These are phyloP conservation scores for Scytalidium sp. DNA, from an alignment of 2,329 filamentous ascomycete genomes.

Conservation along the genomic window DNA sequence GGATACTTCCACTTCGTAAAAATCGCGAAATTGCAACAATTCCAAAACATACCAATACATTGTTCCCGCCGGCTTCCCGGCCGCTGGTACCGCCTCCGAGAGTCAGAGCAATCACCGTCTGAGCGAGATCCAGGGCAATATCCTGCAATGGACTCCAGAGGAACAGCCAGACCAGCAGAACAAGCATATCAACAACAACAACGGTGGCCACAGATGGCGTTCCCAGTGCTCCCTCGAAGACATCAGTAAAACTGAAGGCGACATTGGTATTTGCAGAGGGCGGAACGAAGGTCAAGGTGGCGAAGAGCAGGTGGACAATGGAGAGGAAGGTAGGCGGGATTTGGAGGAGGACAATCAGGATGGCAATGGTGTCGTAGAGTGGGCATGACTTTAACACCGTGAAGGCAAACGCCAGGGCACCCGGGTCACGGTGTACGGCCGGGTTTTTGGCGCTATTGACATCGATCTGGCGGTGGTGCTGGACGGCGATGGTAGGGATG, in stretches of 20 bases:
- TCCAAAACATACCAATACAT: conserved; percentile 67
- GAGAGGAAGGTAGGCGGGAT: conserved; percentile 85
- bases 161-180: conserved; percentile 82
- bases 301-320: conserved; percentile 87
- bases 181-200: conserved; percentile 77
- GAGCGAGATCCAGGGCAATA: conserved; percentile 83
- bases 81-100: conserved; percentile 77
- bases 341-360: conserved; percentile 92
- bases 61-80: conserved; percentile 66
- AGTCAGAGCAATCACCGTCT: conserved; percentile 89
- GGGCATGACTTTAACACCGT: conserved; percentile 89
- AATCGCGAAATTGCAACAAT: conserved; percentile 50
- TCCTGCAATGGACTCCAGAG: conserved; percentile 85
- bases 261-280: conserved; percentile 74
- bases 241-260: conserved; percentile 74
- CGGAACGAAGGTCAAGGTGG: conserved; percentile 87
- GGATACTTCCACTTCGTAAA: conserved; percentile 20
- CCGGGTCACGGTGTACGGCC: conserved; percentile 67
- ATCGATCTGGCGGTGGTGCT: conserved; percentile 63
- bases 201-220: conserved; percentile 85
- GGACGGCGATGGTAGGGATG: conserved; percentile 36
- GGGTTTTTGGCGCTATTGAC: conserved; percentile 67
- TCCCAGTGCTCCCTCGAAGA: conserved; percentile 83
- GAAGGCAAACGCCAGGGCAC: conserved; percentile 72
- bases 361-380: conserved; percentile 91